Evolutionary conservation across 2,329 filamentous ascomycete species (phyloP).

Genomic region (Acephala macrosclerotiorum): DNA sequence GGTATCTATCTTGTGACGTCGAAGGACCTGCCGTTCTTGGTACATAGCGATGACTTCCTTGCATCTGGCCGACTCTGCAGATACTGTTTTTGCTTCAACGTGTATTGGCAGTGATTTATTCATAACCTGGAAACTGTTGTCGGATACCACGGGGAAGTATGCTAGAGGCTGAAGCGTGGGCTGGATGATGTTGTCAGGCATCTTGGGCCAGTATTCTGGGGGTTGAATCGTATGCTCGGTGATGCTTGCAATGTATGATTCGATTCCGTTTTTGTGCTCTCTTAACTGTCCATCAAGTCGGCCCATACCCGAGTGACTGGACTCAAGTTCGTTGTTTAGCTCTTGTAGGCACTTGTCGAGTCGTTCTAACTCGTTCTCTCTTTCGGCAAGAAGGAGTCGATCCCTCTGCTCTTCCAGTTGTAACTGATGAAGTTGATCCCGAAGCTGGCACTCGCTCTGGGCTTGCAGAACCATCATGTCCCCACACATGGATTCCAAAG

Average conservation of each 20-base stretch:
- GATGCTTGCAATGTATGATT: background rate
- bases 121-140: background rate
- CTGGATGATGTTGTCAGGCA: background rate
- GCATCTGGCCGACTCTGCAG: background rate
- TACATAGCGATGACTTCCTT: background rate
- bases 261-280: background rate
- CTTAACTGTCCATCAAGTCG: background rate
- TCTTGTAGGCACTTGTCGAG: background rate
- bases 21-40: background rate
- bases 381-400: background rate
- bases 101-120: background rate
- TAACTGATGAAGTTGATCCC: background rate
- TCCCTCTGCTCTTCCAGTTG: background rate
- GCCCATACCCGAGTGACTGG: slow-evolving; percentile 50
- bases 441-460: slow-evolving; percentile 3
- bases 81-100: background rate
- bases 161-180: background rate
- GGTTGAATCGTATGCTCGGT: background rate
- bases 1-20: background rate
- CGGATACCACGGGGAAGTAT: background rate
- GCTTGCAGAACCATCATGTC: background rate
- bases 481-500: slow-evolving; percentile 1
- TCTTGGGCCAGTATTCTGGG: background rate
- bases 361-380: slow-evolving; percentile 1
- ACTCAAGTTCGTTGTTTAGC: slow-evolving; percentile 46